Base-by-base conservation (phyloP, 352 stramenopile species). In the Globisporangium irregulare region DNA sequence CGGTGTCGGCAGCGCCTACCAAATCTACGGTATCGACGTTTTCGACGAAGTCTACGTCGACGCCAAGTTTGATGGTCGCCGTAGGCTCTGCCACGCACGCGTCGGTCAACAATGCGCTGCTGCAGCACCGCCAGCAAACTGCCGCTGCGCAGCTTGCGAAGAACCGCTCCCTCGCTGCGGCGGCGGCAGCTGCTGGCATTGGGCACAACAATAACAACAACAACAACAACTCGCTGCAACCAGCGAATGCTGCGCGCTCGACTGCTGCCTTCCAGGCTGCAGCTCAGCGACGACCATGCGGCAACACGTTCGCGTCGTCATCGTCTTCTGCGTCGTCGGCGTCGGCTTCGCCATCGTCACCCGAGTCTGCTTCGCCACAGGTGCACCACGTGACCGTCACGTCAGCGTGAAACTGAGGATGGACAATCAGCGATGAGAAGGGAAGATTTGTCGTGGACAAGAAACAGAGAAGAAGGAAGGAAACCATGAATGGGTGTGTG, bases 331-430 rank as follows among this genome's bases (percentile, higher is more conserved):
- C 80, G 46, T 67, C 80, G 5, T 81, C 58, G n/a, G 78, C 72
- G 41, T 65, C 73, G 43, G 77, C 79, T 5, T 75, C 74, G 14
- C 69, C 79, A 34, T 84, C 81, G 46, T 86, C 83, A 0, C 68
- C 81, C 1, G 78, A 89, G 48, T 71, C 76, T 29, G 48, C 79
- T 36, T 82, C 81, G 8, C 79, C 77, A 48, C 75, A 78, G 15
- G 67, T 92, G 71, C 84, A 91, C 59, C 84, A 90, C 61, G 74
- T 91, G 50, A 90, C 84, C 1, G 84, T 90, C 59, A 87, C 80
- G 18, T 92, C 84, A 24, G 84, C 80, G 38, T 92, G 79, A 79
- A 55, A 41, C 62, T 14, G 5, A 27, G 5, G 15, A 32, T 38
- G 36, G 38, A 22, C 5, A 22, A 48, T 51, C 22, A 27, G 25